Conservation (phyloP, 768 basidiomycete species). For the Kwoniella botswanensis region DNA sequence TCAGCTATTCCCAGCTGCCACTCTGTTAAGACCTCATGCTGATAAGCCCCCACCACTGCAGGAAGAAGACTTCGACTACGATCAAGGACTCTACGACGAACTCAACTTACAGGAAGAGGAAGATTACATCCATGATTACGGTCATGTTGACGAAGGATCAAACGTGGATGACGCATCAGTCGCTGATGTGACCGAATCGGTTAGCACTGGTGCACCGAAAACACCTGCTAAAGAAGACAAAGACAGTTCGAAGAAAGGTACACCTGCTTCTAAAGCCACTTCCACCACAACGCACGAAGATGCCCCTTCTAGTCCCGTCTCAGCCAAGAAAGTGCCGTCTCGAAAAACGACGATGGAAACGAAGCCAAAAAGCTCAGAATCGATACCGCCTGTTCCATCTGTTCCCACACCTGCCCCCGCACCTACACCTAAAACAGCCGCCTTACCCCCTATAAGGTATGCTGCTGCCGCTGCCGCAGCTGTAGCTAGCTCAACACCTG, state of each 20-base stretch:
- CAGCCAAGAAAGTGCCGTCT: slow-evolving; percentile 51
- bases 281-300: slow-evolving; percentile 27
- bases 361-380: slow-evolving; percentile 68
- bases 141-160: slow-evolving; percentile 71
- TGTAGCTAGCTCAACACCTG: slow-evolving; percentile 49
- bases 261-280: slow-evolving; percentile 30
- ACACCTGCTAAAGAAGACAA: slow-evolving; percentile 49
- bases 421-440: slow-evolving; percentile 58
- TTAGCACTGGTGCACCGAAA: slow-evolving; percentile 32
- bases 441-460: slow-evolving; percentile 73
- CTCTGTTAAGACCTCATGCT: not conserved
- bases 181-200: slow-evolving; percentile 63
- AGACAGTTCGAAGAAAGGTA: slow-evolving; percentile 41
- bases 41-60: slow-evolving; percentile 55
- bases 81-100: slow-evolving; percentile 96
- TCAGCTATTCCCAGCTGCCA: too few species aligned
- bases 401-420: slow-evolving; percentile 60
- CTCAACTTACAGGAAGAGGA: slow-evolving; percentile 97
- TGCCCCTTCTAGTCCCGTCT: slow-evolving; percentile 50
- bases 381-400: slow-evolving; percentile 52
- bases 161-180: slow-evolving; percentile 70
- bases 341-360: slow-evolving; percentile 52
- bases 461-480: slow-evolving; percentile 85
- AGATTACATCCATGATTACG: slow-evolving; percentile 73
- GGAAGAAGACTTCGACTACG: slow-evolving; percentile 98